phyloP scores from a whole-genome alignment of 306 rosid genomes.

The Vigna mungo region DNA sequence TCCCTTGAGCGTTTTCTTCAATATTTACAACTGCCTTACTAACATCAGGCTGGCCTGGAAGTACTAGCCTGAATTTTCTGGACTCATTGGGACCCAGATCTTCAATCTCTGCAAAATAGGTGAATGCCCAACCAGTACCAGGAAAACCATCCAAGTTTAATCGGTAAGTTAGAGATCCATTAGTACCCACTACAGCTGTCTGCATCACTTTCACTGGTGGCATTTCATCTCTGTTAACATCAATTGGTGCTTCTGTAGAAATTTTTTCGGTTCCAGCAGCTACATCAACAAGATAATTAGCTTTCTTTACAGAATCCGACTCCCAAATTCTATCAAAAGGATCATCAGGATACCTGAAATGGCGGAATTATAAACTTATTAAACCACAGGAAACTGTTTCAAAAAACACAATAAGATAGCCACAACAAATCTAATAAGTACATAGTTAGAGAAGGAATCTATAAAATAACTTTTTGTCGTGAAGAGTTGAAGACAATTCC shows the following conservation, averaged over 20 bases:
- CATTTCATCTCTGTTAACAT: slow-evolving; percentile 65
- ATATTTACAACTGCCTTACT: slow-evolving; percentile 90
- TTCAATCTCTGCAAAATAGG: slow-evolving; percentile 95
- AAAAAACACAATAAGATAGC: slow-evolving; percentile 23
- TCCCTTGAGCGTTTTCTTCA: slow-evolving; percentile 91
- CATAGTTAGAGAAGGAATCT: neutral
- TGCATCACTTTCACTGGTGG: slow-evolving; percentile 97
- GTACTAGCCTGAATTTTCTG: slow-evolving; percentile 88
- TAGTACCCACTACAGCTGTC: slow-evolving; percentile 92
- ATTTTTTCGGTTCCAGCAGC: slow-evolving; percentile 89
- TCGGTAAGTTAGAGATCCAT: slow-evolving; percentile 88
- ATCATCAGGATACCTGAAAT: slow-evolving; percentile 91
- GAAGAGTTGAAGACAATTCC: neutral
- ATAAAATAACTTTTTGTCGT: neutral
- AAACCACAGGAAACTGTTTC: neutral
- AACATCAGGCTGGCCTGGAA: slow-evolving; percentile 74
- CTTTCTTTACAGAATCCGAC: slow-evolving; percentile 89
- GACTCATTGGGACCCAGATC: slow-evolving; percentile 72
- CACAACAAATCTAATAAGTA: neutral
- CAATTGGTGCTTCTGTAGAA: slow-evolving; percentile 73
- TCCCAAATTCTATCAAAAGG: slow-evolving; percentile 95
- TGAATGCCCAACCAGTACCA: slow-evolving; percentile 83
- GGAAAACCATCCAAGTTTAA: slow-evolving; percentile 94
- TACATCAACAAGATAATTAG: slow-evolving; percentile 91
- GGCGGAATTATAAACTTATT: slow-evolving; percentile 27